Evolutionary conservation across 345 rosid genomes (phyloP).

Genomic region (Populus tremula): DNA sequence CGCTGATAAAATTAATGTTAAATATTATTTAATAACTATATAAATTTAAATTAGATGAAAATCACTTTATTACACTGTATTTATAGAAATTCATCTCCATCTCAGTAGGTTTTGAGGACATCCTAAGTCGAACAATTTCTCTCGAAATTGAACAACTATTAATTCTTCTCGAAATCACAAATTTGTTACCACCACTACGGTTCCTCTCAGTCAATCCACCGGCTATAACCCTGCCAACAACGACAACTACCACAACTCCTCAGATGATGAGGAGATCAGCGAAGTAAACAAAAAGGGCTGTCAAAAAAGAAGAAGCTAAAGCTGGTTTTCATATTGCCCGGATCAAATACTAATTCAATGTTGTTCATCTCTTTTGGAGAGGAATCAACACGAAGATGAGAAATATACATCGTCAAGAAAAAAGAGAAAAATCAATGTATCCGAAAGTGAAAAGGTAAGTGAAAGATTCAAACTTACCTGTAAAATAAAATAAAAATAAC

Average conservation of each 20-base stretch:
- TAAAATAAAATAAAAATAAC: too few species aligned
- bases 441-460: constrained; percentile 36
- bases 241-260: neutral
- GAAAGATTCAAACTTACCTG: neutral
- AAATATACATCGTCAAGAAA: constrained; percentile 19
- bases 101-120: too few species aligned
- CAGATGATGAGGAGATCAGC: neutral
- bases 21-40: too few species aligned
- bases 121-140: too few species aligned
- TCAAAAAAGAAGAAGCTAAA: constrained; percentile 11
- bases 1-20: too few species aligned
- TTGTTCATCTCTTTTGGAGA: constrained; percentile 21
- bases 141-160: too few species aligned
- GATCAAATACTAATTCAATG: constrained; percentile 12
- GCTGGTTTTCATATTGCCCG: constrained; percentile 15
- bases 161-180: too few species aligned
- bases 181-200: constrained; percentile 1
- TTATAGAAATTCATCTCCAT: too few species aligned
- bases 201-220: constrained; percentile 44
- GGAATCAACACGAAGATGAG: constrained; percentile 30
- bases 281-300: neutral
- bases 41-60: too few species aligned
- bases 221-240: constrained; percentile 27
- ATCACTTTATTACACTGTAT: too few species aligned
- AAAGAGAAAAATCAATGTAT: constrained; percentile 51